These are phyloP conservation scores for Thermochaetoides thermophila DNA, from an alignment of 495 filamentous ascomycete species.

Conservation along the genomic window DNA sequence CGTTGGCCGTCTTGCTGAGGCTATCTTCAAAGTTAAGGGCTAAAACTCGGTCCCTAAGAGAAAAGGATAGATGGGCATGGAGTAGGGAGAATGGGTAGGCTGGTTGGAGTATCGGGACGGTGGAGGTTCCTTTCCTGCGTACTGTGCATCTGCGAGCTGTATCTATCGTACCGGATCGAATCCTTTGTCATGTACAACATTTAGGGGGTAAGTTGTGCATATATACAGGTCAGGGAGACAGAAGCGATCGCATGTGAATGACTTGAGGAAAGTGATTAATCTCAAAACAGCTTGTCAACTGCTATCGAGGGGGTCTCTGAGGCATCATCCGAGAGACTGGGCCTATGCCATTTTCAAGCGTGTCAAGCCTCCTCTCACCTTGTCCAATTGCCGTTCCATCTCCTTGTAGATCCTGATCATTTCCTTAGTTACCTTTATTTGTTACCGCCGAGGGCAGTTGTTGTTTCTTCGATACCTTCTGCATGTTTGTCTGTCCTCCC, in stretches of 20 bases:
- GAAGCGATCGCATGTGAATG: too few relatives aligned
- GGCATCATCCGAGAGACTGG: too few relatives aligned
- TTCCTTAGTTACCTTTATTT: slow-evolving; percentile 39
- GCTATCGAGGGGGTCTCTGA: too few relatives aligned
- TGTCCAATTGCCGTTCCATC: slow-evolving; percentile 37
- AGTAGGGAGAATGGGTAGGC: background rate
- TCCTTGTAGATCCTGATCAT: slow-evolving; percentile 45
- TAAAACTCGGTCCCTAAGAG: slow-evolving; percentile 21
- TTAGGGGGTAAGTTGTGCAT: too few relatives aligned
- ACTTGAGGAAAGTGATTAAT: too few relatives aligned
- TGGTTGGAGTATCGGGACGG: slow-evolving; percentile 7
- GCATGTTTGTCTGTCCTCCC: slow-evolving; percentile 11
- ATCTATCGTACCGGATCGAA: too few relatives aligned
- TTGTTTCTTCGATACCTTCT: slow-evolving; percentile 8
- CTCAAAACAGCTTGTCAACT: too few relatives aligned
- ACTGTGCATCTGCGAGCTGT: too few relatives aligned
- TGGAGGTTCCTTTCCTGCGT: slow-evolving; percentile 7
- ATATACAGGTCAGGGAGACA: too few relatives aligned
- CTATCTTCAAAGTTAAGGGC: slow-evolving; percentile 84
- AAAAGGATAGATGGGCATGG: too few relatives aligned
- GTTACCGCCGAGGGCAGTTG: slow-evolving; percentile 3
- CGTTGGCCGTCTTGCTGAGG: slow-evolving; percentile 82
- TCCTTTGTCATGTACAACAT: too few relatives aligned
- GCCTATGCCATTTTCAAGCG: slow-evolving; percentile 25
- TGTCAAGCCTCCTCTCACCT: slow-evolving; percentile 42